phyloP scores from a whole-genome alignment of 2,329 filamentous ascomycete genomes.

The Aspergillus oerlinghausenensis region DNA sequence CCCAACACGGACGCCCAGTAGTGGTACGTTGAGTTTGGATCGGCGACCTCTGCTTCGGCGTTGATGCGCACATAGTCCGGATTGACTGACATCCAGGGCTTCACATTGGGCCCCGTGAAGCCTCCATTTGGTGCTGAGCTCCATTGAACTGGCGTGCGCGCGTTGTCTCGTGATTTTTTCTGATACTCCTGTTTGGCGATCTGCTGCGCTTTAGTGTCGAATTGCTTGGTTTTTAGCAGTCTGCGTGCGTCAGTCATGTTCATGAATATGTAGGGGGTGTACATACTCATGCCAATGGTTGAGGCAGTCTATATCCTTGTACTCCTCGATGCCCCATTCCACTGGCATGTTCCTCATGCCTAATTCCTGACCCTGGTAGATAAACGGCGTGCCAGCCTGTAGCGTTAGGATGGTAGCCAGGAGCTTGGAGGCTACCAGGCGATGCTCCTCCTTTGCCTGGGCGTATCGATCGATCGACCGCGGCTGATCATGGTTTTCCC shows the following conservation, averaged over 20 bases:
- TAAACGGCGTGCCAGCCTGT: constrained; percentile 59
- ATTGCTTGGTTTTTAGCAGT: constrained; percentile 24
- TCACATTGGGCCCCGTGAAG: constrained; percentile 52
- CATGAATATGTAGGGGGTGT: rapidly evolving
- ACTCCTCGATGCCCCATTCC: constrained; percentile 60
- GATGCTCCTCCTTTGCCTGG: constrained; percentile 47
- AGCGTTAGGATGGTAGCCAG: constrained; percentile 54
- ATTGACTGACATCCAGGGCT: constrained; percentile 69
- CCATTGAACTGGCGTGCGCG: constrained; percentile 70
- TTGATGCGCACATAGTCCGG: constrained; percentile 61
- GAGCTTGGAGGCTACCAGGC: constrained; percentile 54
- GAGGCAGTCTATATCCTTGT: constrained; percentile 61
- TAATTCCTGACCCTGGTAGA: constrained; percentile 68
- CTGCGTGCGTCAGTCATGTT: constrained; percentile 15
- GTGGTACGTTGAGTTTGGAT: constrained; percentile 50
- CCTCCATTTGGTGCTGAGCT: constrained; percentile 56
- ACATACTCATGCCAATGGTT: constrained; percentile 52
- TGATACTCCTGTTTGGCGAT: constrained; percentile 33
- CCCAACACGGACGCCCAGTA: constrained; percentile 60
- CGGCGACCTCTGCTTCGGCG: constrained; percentile 44
- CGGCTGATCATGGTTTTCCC: constrained; percentile 64
- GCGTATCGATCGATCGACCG: constrained; percentile 56
- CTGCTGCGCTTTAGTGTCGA: constrained; percentile 25
- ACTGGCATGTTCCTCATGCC: constrained; percentile 62
- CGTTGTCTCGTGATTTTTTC: constrained; percentile 58